Base-by-base conservation (phyloP, 345 rosid species). In the Syzygium jambos region DNA sequence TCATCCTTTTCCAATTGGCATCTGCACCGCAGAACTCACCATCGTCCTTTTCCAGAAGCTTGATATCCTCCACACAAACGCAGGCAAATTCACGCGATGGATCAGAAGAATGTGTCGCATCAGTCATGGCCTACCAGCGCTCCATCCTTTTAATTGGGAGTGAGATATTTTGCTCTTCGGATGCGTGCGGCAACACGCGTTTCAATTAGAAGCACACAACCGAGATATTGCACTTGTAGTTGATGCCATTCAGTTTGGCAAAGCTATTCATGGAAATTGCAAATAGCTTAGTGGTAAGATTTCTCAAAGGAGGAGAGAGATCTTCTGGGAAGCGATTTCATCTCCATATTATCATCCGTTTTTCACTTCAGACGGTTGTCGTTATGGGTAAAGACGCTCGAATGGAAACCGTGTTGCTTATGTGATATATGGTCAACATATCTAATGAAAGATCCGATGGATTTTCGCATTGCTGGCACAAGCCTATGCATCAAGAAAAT, bases 341-440 rank as follows among this genome's bases (percentile, higher is more conserved):
- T 65, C 22, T 65, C 11, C 11, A 65, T 16, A 15, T 9, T 29
- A 65, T 6, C 17, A 12, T 68, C 23, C 19, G 3, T 19, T 34
- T 73, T 17, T 19, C 14, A 19, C 22, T 1, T 68, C 11, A 34
- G 25, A 5, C 0, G 25, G 2, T 9, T 0, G 0, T 73, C 6
- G 11, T 38, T 5, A 16, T 34, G 7, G 43, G 13, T 5, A 9
- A 46, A 1, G 43, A 73, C 7, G 25, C 46, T 9, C 1, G 7
- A 34, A 34, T 34, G 12, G 46, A 73, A 46, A 19, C 49, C 2
- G 0, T 68, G 23, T 10, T 17, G 43, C 63, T 23, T 57, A 2
- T 23, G 61, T 23, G 63, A 13, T 57, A 6, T 23, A 43, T 57
- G 63, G 29, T 57, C 29, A 0, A 57, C 25, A 57, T 57, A 57